Base-by-base conservation (phyloP, 495 filamentous ascomycete genomes). In the Thermochaetoides thermophila region DNA sequence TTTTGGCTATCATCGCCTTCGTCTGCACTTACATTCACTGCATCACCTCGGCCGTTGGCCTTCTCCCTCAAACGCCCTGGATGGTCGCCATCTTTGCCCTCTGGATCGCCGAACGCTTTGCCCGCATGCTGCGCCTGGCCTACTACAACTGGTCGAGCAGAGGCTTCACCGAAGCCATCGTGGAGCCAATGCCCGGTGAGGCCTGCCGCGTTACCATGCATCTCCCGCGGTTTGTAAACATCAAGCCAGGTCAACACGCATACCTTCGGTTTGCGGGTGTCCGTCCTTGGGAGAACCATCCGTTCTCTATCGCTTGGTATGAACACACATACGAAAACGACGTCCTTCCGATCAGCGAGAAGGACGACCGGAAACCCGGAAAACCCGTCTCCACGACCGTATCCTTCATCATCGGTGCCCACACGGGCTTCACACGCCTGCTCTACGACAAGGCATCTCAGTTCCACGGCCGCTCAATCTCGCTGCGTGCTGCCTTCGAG, bases 221-320 rank as follows among this genome's bases (percentile, higher is more conserved):
- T 39, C 61, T 93, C 27, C 76, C 81, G 31, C 81, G 78, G 4
- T 73, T 78, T 29, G 78, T 85, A 64, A 63, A 64, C 29, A 76
- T 89, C 61, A 59, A 67, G 28, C 87, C 89, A 1, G 89, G 89
- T 33, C 81, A 82, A 40, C 86, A 96, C 57, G 72, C 72, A 37
- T 97, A 92, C 51, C 61, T 97, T 24, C 87, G 85, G 48, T 79
- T 93, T 39, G 72, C 73, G 17, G 57, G 73, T 8, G 44, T 92
- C 39, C 79, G 72, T 26, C 67, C 69, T 40, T 91, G 81, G 80
- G 84, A 83, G 40, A 83, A 73, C 26, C 89, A 97, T 52, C 89
- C 89, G 3, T 96, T 97, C 59, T 89, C 85, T 17, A 68, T 96
- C 31, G 85, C 80, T 35, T 96, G 87, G 86, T 73, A 73, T 47